Base-by-base conservation (phyloP, 169 alveolate genomes). In the Plasmodium knowlesi region DNA sequence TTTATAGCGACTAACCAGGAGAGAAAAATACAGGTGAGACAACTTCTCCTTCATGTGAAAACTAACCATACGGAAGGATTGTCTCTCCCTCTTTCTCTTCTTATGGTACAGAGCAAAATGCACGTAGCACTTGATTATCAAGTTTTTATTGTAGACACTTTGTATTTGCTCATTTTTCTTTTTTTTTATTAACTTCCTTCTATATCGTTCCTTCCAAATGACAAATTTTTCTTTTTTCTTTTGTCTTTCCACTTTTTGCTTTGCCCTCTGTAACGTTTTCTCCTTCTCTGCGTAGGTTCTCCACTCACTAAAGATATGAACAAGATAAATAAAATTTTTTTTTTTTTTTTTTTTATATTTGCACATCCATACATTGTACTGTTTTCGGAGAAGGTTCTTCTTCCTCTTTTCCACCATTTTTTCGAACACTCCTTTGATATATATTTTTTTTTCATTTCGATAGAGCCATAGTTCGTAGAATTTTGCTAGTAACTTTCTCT, bases 221-320 rank as follows among this genome's bases (percentile, higher is more conserved):
- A 10, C 0, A n/a, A 85, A 73, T 9, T 30, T n/a, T 74, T 74
- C 32, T 46, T 85, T 84, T 84, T 43, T 84, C 73, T 28, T 84
- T 73, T 73, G 72, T 43, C 32, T 71, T 10, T 46, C 84, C 19
- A 85, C 25, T 76, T 19, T 85, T 39, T 74, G 54, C 34, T 32
- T 85, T 16, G 67, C 32, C 22, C 19, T 25, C 57, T 43, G 30
- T 28, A 85, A 22, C 2, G n/a, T 30, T 61, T 3, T 85, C 37
- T 73, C 80, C 41, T 19, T 85, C 28, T 85, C 6, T 30, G 93
- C 43, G 67, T 73, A 85, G 61, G 78, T 74, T 74, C 80, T 85
- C 93, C 93, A 85, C 41, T 85, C 93, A 30, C 78, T 85, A 74
- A 85, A 67, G 53, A 85, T 85, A 85, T 85, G 93, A 16, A 85